Base-by-base conservation (phyloP, 2,329 filamentous ascomycete species). In the Aspergillus vadensis region DNA sequence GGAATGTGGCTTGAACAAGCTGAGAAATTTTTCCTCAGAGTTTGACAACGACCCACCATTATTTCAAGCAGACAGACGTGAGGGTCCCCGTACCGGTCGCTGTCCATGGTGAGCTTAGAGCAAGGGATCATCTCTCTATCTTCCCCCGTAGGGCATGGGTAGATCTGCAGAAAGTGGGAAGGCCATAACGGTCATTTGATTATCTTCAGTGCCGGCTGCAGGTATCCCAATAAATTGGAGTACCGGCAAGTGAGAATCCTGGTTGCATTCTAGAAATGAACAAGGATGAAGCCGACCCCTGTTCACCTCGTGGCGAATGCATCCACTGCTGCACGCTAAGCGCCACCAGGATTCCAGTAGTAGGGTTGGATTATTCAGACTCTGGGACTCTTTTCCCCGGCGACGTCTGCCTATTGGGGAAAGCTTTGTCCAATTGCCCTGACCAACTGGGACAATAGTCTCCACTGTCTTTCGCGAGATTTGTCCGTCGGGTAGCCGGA, bases 31-130 rank as follows among this genome's bases (percentile, higher is more conserved):
- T 36, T 9, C 9, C 47, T 30, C 47, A 50, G 21, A 50, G 8
- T 50, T 50, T 50, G 47, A 50, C 47, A 30, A 50, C 6, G 47
- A 25, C 53, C 53, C 53, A 55, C 53, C 23, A 2, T 30, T 23
- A 6, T 5, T 27, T 44, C 36, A 38, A 21, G 15, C 52, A 27
- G 10, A 23, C 52, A 27, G n/a, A 17, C 32, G 36, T 25, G 38
- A 50, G n/a, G 47, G 27, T 50, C 17, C 47, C 47, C 47, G 47
- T 30, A 27, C 47, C 47, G 27, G 50, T 53, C 50, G 50, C 25
- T 32, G 39, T 15, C 27, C 23, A n/a, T 7, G 19, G 39, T 21
- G n/a, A 27, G 53, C 53, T 55, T 55, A 41, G 53, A 39, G 41
- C 53, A 55, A 55, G 53, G 27, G 53, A 44, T 47, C 53, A 30